Evolutionary conservation across 2,329 filamentous ascomycete species (phyloP), one percentile per base, ranked within the genome.

Genomic region (Penicillium vulpinum): DNA sequence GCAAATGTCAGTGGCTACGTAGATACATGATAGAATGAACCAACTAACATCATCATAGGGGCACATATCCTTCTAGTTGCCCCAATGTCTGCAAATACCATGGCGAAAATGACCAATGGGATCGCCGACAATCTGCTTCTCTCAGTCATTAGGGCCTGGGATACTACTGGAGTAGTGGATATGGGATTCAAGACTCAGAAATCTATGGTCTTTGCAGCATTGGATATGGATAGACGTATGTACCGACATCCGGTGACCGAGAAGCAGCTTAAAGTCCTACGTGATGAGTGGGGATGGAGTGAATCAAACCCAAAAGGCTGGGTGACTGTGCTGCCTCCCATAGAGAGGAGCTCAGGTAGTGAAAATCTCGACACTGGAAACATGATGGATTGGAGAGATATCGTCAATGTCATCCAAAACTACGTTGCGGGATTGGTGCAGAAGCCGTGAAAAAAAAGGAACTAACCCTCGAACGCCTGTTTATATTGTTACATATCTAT

Each of bases 191-290:
- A 66, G 36, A 35, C 49, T 13, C 60, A 53, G 26, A 85, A 81
- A 72, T 88, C 88, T 73, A 83, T 80, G 61, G 91, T 96, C 35
- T 67, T 94, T 2, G 88, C 93, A 0, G 89, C 89, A 2, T 87
- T 88, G 1, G 87, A 89, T 29, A 96, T 96, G 91, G 96, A 97
- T 72, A 91, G 86, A 24, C 86, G 88, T 4, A 96, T 96, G 92
- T 96, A 90, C 88, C 80, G 81, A 54, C 91, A 97, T 70, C 92
- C 92, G 2, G 78, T 96, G 44, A 96, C 92, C 1, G 81, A 76
- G 48, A 85, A 83, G 61, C 91, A 96, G 62, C 75, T 96, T 36
- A 77, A 77, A 39, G 78, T 89, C 0, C 77, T 97, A 45, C 82
- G 87, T 61, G 83, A 88, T 46, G 89, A 92, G 56, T 96, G 92